Conservation (phyloP, 2,329 filamentous ascomycete genomes). For the Aspergillus awamori region DNA sequence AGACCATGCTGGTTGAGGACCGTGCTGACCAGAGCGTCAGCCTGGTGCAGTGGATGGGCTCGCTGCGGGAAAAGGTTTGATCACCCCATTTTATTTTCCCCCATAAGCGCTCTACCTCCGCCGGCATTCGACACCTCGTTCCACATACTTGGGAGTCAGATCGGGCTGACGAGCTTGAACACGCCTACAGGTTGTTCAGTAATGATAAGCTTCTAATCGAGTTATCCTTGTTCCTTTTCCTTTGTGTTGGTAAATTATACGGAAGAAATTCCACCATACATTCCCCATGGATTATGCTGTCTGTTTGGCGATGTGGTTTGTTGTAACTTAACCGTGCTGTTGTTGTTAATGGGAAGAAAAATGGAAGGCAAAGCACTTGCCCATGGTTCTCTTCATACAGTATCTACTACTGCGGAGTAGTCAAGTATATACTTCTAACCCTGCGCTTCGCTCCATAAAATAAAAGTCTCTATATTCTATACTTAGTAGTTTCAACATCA, state of each 20-base stretch:
- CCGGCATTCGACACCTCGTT: slow-evolving; percentile 12
- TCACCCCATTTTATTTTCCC: slow-evolving; percentile 15
- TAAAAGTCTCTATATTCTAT: too few relatives aligned
- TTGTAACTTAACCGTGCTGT: neutral
- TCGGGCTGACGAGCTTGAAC: slow-evolving; percentile 28
- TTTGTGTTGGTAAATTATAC: slow-evolving; percentile 24
- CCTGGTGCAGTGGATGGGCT: slow-evolving; percentile 89
- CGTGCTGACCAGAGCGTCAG: slow-evolving; percentile 91
- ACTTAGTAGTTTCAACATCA: too few relatives aligned
- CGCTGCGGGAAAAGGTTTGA: slow-evolving; percentile 88
- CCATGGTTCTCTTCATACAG: neutral
- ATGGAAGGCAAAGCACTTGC: neutral
- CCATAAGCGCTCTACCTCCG: slow-evolving; percentile 12
- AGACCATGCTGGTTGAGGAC: slow-evolving; percentile 93
- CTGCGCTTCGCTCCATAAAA: too few relatives aligned
- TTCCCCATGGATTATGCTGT: slow-evolving; percentile 12
- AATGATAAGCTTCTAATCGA: slow-evolving; percentile 24
- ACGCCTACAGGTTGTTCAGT: slow-evolving; percentile 37
- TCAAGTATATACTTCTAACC: neutral
- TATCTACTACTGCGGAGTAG: neutral
- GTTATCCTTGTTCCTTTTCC: neutral
- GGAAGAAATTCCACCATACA: slow-evolving; percentile 28
- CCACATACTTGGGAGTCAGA: slow-evolving; percentile 16
- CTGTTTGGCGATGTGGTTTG: slow-evolving; percentile 10
- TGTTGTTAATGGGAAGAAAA: neutral